A percentile compares a stretch with the other conserved stretches of the same genome.
phyloP scores from a whole-genome alignment of 805 yeast genomes.

The Clavispora phyllophila region DNA sequence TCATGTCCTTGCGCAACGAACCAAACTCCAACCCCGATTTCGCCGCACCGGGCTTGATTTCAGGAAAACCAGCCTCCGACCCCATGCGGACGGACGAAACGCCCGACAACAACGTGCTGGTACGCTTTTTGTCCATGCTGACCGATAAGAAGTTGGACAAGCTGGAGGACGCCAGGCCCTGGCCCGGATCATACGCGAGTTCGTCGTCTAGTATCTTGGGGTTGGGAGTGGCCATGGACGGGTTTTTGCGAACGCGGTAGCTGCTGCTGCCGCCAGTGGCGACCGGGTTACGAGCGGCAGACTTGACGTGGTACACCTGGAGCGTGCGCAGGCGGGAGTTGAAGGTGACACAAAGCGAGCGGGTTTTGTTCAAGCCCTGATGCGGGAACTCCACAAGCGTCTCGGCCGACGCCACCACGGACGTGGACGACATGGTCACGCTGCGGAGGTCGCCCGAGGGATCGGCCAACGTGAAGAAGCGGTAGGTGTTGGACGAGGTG shows the following conservation, averaged over 20 bases:
- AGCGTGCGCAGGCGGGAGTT: conserved; percentile 43
- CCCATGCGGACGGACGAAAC: conserved; percentile 43
- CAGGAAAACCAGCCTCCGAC: conserved; percentile 29
- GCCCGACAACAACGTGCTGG: conserved; percentile 39
- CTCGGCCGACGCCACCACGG: conserved; percentile 57
- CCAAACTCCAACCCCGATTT: conserved; percentile 24
- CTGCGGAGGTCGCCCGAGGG: conserved; percentile 72
- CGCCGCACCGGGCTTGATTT: conserved; percentile 13
- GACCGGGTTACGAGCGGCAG: conserved; percentile 19
- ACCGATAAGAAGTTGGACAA: conserved; percentile 19
- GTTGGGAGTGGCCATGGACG: conserved; percentile 36
- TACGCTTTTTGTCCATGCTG: conserved; percentile 39
- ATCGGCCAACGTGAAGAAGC: conserved; percentile 66
- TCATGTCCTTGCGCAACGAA: conserved; percentile 57
- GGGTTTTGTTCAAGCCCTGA: conserved; percentile 25
- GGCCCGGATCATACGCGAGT: conserved; percentile 7
- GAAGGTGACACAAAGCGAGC: conserved; percentile 52
- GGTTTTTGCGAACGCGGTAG: conserved; percentile 20
- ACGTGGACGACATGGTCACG: conserved; percentile 64
- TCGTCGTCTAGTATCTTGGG: conserved; percentile 42
- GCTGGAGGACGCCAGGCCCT: conserved; percentile 2
- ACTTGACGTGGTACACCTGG: conserved; percentile 52
- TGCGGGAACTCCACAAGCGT: conserved; percentile 52
- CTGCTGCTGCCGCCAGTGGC: background rate
- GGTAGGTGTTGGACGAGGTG: conserved; percentile 7